Evolutionary conservation across 2,329 filamentous ascomycete genomes (phyloP).

Genomic region (Colletotrichum cordylinicola): DNA sequence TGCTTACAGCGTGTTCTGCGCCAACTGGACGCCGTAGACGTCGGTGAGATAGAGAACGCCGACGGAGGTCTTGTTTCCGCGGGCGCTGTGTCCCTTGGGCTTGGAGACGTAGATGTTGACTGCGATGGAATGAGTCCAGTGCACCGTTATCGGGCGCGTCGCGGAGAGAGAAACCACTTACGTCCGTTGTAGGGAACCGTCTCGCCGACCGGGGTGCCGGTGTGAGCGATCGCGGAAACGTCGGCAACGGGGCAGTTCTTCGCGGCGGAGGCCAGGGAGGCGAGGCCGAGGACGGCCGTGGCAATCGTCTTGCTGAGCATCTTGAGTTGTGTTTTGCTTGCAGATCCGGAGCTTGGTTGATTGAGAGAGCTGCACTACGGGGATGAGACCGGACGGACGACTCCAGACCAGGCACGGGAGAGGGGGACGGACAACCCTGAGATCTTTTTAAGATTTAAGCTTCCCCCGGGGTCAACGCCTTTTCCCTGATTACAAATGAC

Average conservation of each 20-base stretch:
- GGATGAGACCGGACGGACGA: background rate
- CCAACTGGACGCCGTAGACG: conserved; percentile 40
- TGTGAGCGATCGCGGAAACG: conserved; percentile 13
- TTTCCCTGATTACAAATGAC: conserved; percentile 14
- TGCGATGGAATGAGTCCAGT: background rate
- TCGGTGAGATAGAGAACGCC: conserved; percentile 34
- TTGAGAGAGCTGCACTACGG: background rate
- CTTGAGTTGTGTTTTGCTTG: background rate
- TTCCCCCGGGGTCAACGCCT: background rate
- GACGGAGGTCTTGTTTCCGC: background rate
- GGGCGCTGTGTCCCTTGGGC: background rate
- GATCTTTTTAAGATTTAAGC: conserved; percentile 1
- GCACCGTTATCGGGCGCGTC: background rate
- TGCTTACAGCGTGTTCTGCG: conserved; percentile 24
- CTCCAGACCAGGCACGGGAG: background rate
- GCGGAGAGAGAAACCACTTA: background rate
- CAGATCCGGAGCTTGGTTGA: background rate
- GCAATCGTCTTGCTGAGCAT: conserved; percentile 10
- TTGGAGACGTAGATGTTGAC: conserved; percentile 19
- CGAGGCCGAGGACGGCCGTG: background rate
- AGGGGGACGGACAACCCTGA: background rate
- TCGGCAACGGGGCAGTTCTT: conserved; percentile 7
- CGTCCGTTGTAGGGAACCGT: conserved; percentile 4
- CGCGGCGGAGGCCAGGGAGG: background rate
- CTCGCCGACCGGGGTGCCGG: conserved; percentile 14